phyloP scores from a whole-genome alignment of 1,284 basidiomycete species.

The Fomes fomentarius region DNA sequence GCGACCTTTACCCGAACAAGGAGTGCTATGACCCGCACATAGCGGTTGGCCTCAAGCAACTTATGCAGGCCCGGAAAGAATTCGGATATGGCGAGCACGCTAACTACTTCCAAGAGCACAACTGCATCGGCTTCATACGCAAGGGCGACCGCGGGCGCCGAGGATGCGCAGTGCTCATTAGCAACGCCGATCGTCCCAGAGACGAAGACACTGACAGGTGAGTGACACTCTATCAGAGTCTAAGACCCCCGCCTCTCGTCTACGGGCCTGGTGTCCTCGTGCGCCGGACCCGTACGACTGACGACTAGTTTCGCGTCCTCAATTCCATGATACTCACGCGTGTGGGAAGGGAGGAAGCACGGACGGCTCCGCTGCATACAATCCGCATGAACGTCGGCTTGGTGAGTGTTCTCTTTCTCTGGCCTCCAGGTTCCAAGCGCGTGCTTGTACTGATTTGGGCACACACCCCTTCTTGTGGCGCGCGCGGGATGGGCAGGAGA shows the following conservation, averaged over 20 bases:
- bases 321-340: not conserved
- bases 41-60: slow-evolving; percentile 48
- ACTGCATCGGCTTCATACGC: slow-evolving; percentile 78
- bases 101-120: slow-evolving; percentile 60
- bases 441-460: not conserved
- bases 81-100: slow-evolving; percentile 65
- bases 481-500: slow-evolving; percentile 43
- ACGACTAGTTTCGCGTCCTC: no score
- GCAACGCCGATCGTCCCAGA: slow-evolving; percentile 47
- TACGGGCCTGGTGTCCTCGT: no score
- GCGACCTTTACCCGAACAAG: slow-evolving; percentile 79
- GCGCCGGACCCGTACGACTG: no score
- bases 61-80: slow-evolving; percentile 62
- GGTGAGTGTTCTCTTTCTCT: slow-evolving; percentile 48
- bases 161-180: slow-evolving; percentile 68
- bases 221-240: not conserved
- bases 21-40: slow-evolving; percentile 64
- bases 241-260: not conserved
- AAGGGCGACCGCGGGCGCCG: slow-evolving; percentile 52
- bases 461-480: slow-evolving; percentile 6
- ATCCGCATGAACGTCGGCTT: slow-evolving; percentile 67
- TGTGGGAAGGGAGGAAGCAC: slow-evolving; percentile 8
- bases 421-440: not conserved
- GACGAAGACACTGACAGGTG: not conserved
- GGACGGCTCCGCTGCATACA: slow-evolving; percentile 33